Conservation (phyloP, 1,139 yeast genomes). For the Kodamaea anthophila region DNA sequence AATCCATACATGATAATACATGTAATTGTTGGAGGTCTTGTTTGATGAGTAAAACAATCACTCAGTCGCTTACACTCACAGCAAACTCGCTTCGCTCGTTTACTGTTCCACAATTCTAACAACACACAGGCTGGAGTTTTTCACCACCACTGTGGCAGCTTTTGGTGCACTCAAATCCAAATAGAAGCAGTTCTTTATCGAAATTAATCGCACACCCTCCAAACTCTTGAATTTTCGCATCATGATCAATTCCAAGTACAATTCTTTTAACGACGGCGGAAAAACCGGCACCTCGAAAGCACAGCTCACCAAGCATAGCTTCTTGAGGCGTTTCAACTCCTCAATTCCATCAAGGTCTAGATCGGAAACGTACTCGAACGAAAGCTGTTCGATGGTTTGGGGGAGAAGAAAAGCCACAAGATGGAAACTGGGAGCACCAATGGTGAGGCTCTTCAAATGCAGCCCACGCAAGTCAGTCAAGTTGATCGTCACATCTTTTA, state of each 20-base stretch:
- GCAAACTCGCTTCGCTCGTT: no score
- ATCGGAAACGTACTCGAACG: background rate
- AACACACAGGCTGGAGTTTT: no score
- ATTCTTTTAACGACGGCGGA: background rate
- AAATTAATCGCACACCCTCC: no score
- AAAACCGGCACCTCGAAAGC: background rate
- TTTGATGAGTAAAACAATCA: no score
- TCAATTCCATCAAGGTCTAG: conserved; percentile 1
- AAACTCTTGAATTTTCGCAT: background rate
- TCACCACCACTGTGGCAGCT: no score
- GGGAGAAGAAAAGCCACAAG: conserved; percentile 1
- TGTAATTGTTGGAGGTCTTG: no score
- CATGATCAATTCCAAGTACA: background rate
- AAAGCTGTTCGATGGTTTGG: background rate
- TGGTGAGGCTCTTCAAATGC: background rate
- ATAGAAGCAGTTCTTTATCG: no score
- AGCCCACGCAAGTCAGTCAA: background rate
- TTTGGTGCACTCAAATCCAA: no score
- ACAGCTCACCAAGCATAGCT: background rate
- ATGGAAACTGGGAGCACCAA: conserved; percentile 1
- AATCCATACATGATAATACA: no score
- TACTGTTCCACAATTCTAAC: no score
- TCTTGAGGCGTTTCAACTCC: background rate
- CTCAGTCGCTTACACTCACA: no score
- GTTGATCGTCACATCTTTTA: no score